A percentile compares a stretch with the other conserved stretches of the same genome.
Evolutionary conservation across 805 yeast species (phyloP).

Genomic region (Komagataella mondaviorum): DNA sequence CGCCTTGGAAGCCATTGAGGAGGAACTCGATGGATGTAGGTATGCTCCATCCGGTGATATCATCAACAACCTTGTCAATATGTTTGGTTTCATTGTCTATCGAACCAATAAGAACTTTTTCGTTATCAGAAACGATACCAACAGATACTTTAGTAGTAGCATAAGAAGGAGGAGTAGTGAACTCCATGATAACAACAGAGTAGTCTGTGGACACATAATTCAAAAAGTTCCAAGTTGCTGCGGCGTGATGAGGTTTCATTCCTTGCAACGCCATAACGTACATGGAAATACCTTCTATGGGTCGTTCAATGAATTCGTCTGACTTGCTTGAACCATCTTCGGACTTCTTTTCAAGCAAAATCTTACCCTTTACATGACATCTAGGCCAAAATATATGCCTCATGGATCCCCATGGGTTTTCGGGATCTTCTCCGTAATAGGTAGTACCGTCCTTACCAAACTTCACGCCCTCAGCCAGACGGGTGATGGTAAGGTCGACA

Average conservation of each 20-base stretch:
- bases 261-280: constrained; percentile 96
- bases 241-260: constrained; percentile 99
- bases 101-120: constrained; percentile 44
- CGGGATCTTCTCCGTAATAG: constrained; percentile 70
- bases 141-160: constrained; percentile 69
- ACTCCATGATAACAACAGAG: constrained; percentile 85
- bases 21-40: constrained; percentile 57
- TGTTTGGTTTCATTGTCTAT: constrained; percentile 55
- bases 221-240: constrained; percentile 90
- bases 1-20: constrained; percentile 26
- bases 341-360: constrained; percentile 27
- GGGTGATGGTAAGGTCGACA: constrained; percentile 54
- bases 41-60: constrained; percentile 76
- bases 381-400: constrained; percentile 97
- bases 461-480: constrained; percentile 68
- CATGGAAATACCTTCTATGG: constrained; percentile 45
- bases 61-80: constrained; percentile 42
- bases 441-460: constrained; percentile 84
- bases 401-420: constrained; percentile 95
- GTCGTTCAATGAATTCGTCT: constrained; percentile 9
- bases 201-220: constrained; percentile 70
- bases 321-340: constrained; percentile 5
- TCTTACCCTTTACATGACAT: constrained; percentile 52
- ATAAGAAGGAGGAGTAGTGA: constrained; percentile 85
- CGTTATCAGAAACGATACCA: constrained; percentile 58